Percentiles rank a stretch among this genome's conserved stretches.
Evolutionary conservation across 345 rosid genomes (phyloP).

Genomic region (Brassica carinata): DNA sequence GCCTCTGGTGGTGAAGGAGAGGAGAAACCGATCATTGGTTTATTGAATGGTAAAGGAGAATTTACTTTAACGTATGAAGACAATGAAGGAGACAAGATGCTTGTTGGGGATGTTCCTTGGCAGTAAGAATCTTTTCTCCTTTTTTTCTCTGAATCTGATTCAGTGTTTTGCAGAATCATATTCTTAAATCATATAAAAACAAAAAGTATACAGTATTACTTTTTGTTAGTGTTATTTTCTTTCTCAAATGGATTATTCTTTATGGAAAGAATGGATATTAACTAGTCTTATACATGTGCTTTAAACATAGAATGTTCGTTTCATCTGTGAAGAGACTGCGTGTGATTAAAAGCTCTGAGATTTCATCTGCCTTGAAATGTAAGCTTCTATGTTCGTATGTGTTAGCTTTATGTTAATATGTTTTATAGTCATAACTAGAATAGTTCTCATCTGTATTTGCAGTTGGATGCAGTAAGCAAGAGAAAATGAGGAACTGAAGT

Average conservation of each 20-base stretch:
- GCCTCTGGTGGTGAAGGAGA: slow-evolving; percentile 61
- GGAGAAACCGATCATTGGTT: slow-evolving; percentile 67
- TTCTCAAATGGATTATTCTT: background rate
- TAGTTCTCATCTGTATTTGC: slow-evolving; percentile 8
- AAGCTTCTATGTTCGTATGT: slow-evolving; percentile 18
- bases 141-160: slow-evolving; percentile 42
- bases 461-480: slow-evolving; percentile 43
- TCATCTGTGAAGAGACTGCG: slow-evolving; percentile 95
- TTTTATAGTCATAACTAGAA: slow-evolving; percentile 4
- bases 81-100: slow-evolving; percentile 99
- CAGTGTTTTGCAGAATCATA: slow-evolving; percentile 41
- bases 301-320: slow-evolving; percentile 69
- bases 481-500: slow-evolving; percentile 36
- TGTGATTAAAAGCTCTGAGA: slow-evolving; percentile 87
- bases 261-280: slow-evolving; percentile 10
- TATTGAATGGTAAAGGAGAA: slow-evolving; percentile 87
- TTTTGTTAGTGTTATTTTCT: background rate
- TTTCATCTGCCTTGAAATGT: slow-evolving; percentile 43
- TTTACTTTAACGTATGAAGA: slow-evolving; percentile 97
- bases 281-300: slow-evolving; percentile 38
- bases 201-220: slow-evolving; percentile 5
- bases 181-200: slow-evolving; percentile 35
- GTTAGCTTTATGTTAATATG: slow-evolving; percentile 5
- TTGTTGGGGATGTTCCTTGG: slow-evolving; percentile 99
- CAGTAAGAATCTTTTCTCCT: slow-evolving; percentile 67